These are phyloP conservation scores for Pseudozyma flocculosa DNA, from an alignment of 1,284 basidiomycete genomes.

Conservation along the genomic window DNA sequence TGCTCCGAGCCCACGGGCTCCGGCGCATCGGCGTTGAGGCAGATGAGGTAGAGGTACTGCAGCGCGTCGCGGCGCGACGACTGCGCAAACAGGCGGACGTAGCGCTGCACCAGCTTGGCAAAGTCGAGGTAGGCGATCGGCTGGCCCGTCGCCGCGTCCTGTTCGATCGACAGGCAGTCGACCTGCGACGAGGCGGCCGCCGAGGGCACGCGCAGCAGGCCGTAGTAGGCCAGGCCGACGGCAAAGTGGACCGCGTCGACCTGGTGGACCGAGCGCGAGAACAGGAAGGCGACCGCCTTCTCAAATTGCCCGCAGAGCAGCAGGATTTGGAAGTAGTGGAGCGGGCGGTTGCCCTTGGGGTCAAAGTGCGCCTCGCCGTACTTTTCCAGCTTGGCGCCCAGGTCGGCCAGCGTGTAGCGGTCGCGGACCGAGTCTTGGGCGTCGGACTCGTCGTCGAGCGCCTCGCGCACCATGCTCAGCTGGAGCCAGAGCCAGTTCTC, in stretches of 20 bases:
- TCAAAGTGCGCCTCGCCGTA: conserved; percentile 86
- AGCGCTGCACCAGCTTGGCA: conserved; percentile 84
- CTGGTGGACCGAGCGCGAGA: conserved; percentile 83
- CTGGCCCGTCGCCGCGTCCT: conserved; percentile 14
- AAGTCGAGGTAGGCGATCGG: conserved; percentile 66
- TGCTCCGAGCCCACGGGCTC: conserved; percentile 73
- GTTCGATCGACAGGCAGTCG: conserved; percentile 29
- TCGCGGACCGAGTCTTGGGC: conserved; percentile 56
- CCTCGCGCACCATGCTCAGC: conserved; percentile 69
- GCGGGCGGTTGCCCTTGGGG: conserved; percentile 67
- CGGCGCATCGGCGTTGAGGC: conserved; percentile 70
- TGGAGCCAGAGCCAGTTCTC: conserved; percentile 99
- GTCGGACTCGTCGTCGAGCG: conserved; percentile 37
- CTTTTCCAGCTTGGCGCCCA: conserved; percentile 75
- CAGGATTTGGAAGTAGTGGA: conserved; percentile 83
- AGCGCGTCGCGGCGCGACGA: conserved; percentile 89
- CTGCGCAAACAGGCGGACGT: conserved; percentile 85
- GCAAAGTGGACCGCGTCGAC: conserved; percentile 94
- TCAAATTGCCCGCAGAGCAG: conserved; percentile 94
- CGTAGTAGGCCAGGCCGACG: conserved; percentile 89
- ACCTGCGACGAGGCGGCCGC: conserved; percentile 74
- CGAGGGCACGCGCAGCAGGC: conserved; percentile 79
- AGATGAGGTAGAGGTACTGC: conserved; percentile 90
- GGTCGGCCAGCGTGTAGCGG: conserved; percentile 71
- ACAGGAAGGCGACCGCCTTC: conserved; percentile 84